Conservation (phyloP, 257 asterid genomes). For the Mitragyna speciosa region DNA sequence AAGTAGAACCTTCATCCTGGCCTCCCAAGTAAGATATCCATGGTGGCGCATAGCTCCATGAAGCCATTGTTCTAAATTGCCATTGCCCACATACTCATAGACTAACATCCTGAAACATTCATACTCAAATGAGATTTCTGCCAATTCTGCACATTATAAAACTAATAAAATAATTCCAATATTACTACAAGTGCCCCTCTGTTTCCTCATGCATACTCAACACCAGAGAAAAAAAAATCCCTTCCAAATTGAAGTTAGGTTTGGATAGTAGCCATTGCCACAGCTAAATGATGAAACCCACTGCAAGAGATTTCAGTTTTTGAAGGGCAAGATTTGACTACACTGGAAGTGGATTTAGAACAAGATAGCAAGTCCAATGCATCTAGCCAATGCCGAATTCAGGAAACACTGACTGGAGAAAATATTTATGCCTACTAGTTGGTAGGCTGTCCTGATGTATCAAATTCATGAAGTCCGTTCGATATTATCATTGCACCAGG, state of each 20-base stretch:
- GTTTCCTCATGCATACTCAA: background rate
- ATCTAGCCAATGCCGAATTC: background rate
- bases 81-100: conserved; percentile 85
- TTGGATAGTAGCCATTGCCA: background rate
- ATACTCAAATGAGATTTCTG: conserved; percentile 6
- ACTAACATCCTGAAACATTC: conserved; percentile 60
- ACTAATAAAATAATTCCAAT: background rate
- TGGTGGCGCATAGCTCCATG: conserved; percentile 97
- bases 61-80: conserved; percentile 95
- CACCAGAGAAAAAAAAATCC: background rate
- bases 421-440: background rate
- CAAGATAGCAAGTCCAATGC: background rate
- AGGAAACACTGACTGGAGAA: background rate
- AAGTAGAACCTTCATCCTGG: conserved; percentile 81
- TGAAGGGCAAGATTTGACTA: background rate
- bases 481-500: background rate
- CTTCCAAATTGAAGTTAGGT: background rate
- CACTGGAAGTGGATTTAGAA: background rate
- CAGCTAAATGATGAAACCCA: background rate
- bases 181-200: background rate
- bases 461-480: background rate
- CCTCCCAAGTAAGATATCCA: conserved; percentile 93
- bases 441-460: conserved; percentile 1
- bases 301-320: background rate
- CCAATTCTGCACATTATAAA: background rate